Conservation (phyloP, 2,329 filamentous ascomycete species). For the Ascochyta viciae-villosae region DNA sequence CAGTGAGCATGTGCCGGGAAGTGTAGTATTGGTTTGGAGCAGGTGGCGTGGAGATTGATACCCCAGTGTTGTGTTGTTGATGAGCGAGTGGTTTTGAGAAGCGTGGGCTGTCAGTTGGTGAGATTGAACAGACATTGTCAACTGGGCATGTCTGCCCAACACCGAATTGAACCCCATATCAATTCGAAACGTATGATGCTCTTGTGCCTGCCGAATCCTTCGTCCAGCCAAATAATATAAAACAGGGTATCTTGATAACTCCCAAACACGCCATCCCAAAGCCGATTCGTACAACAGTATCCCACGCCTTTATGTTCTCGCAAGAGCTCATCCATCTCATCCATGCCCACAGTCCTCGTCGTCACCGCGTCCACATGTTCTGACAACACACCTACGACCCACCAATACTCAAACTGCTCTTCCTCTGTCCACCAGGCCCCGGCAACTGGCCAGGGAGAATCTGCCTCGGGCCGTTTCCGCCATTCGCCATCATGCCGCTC, state of each 20-base stretch:
- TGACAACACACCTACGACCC: constrained; percentile 10
- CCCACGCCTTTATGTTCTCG: neutral
- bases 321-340: neutral
- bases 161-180: no score
- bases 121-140: no score
- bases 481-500: constrained; percentile 36
- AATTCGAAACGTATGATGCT: no score
- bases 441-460: constrained; percentile 49
- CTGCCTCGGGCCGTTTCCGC: constrained; percentile 39
- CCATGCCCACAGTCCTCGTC: neutral
- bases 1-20: constrained; percentile 2
- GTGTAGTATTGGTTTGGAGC: neutral
- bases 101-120: no score
- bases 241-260: constrained; percentile 17
- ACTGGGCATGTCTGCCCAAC: no score
- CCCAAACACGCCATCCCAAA: neutral
- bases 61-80: no score
- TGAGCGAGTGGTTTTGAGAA: no score
- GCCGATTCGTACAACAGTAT: neutral
- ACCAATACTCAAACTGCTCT: constrained; percentile 41
- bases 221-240: neutral
- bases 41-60: no score
- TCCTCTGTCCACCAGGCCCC: constrained; percentile 39
- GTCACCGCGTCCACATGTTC: no score
- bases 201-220: no score